These are phyloP conservation scores for Acacia pycnantha DNA, from an alignment of 331 rosid genomes.

Conservation along the genomic window DNA sequence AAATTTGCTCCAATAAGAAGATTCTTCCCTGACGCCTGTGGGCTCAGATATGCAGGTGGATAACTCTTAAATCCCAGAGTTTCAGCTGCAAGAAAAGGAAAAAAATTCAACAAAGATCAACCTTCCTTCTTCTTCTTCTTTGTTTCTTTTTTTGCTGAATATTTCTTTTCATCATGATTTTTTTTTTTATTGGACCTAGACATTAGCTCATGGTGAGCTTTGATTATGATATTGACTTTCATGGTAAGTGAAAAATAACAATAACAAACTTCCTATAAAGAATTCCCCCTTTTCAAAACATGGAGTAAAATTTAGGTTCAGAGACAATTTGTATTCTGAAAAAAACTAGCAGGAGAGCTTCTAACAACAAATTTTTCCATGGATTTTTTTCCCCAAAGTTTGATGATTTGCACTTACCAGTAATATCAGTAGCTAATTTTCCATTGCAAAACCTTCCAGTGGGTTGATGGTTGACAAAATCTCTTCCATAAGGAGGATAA, in stretches of 20 bases:
- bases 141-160: not conserved
- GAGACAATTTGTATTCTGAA: not conserved
- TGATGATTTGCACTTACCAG: conserved; percentile 47
- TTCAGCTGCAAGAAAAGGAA: conserved; percentile 61
- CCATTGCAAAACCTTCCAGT: conserved; percentile 97
- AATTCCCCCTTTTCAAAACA: not conserved
- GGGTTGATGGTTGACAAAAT: conserved; percentile 65
- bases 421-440: conserved; percentile 83
- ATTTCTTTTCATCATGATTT: not conserved
- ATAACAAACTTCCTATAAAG: not conserved
- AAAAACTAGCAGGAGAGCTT: not conserved
- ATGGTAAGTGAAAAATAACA: not conserved
- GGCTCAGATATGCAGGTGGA: conserved; percentile 89
- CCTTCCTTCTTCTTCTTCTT: not conserved
- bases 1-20: conserved; percentile 91
- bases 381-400: not conserved
- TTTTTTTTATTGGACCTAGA: not conserved
- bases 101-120: conserved; percentile 19
- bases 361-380: not conserved
- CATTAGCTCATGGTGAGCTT: not conserved
- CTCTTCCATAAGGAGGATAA: conserved; percentile 95
- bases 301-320: not conserved
- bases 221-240: not conserved
- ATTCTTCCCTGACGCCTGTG: conserved; percentile 89
- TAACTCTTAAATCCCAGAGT: conserved; percentile 71